Evolutionary conservation across 768 basidiomycete species (phyloP), one percentile per base, ranked within the genome.

Genomic region (Stropharia rugosoannulata): DNA sequence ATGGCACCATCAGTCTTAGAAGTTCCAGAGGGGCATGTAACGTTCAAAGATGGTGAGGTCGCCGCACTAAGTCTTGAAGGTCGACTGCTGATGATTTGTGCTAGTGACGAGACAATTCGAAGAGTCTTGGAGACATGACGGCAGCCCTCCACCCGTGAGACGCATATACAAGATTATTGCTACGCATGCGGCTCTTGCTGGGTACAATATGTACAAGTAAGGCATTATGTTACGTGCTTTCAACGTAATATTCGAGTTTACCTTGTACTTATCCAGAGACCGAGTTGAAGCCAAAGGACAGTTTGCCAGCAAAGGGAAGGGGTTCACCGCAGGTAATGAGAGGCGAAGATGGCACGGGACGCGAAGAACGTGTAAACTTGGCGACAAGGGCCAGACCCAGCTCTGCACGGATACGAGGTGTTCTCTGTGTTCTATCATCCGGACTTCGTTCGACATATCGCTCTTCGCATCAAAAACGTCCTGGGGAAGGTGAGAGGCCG

Each of bases 331-430:
- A 27, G 87, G 87, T 32, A 89, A 89, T 59, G 86, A 88, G 67
- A 86, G 86, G 59, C 82, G 87, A 29, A 80, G 87, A 18, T 89
- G 86, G 86, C 87, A 89, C 65, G 87, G 88, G 16, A 89, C 87
- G 9, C 78, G 78, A 36, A 75, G 87, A 15, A 76, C 81, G 48
- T 89, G 87, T 67, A 81, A 76, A 43, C 66, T 89, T 1, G 86
- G 86, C 5, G 85, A 88, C 63, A 81, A 78, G 27, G 85, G 86
- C 5, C 76, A 82, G 35, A 73, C 77, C 2, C 72, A 72, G 44
- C 75, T 84, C 40, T 89, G 87, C 65, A 63, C 77, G 15, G 80
- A 82, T 8, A 43, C 73, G 1, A 79, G 75, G 12, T 89, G 87
- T 60, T 80, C 84, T 1, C 70, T 89, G 42, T 89, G 87, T 60